A percentile compares a stretch with the other conserved stretches of the same genome.
Conservation (phyloP, 2,329 filamentous ascomycete species). For the Ploettnerulaceae sp. region DNA sequence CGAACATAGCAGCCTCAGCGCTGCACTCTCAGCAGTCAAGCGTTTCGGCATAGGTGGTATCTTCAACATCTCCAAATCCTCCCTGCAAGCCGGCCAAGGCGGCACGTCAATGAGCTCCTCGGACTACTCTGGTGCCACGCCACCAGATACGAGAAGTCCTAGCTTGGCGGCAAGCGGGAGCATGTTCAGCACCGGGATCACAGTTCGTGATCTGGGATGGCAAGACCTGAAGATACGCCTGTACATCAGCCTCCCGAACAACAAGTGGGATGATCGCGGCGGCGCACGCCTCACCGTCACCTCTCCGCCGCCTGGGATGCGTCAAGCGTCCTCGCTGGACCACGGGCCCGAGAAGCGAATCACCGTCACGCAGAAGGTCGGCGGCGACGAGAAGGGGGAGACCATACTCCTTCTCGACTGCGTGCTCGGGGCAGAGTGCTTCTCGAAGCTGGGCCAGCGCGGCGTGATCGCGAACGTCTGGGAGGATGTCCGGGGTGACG, state of each 20-base stretch:
- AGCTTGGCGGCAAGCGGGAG: slow-evolving; percentile 26
- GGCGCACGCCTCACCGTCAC: slow-evolving; percentile 79
- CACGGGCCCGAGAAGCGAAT: slow-evolving; percentile 79
- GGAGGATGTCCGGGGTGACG: slow-evolving; percentile 28
- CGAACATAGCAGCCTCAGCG: slow-evolving; percentile 69
- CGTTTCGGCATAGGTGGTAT: slow-evolving; percentile 67
- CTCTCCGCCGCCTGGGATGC: slow-evolving; percentile 60
- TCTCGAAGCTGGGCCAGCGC: slow-evolving; percentile 23
- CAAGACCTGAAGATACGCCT: slow-evolving; percentile 82
- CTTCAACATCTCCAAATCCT: slow-evolving; percentile 81
- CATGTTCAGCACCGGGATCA: slow-evolving; percentile 36
- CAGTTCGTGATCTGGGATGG: slow-evolving; percentile 54
- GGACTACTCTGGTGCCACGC: slow-evolving; percentile 48
- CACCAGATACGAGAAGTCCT: slow-evolving; percentile 29
- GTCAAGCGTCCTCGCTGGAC: slow-evolving; percentile 53
- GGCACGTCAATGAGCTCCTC: slow-evolving; percentile 31
- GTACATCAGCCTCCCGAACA: slow-evolving; percentile 69
- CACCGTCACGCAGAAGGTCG: slow-evolving; percentile 7
- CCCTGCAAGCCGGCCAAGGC: slow-evolving; percentile 51
- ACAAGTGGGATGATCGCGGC: slow-evolving; percentile 90
- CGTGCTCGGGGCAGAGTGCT: slow-evolving; percentile 24
- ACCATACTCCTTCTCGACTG: slow-evolving; percentile 20
- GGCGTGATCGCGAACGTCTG: slow-evolving; percentile 29
- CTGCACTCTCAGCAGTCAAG: slow-evolving; percentile 61
- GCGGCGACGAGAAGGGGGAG: slow-evolving; percentile 6